These are phyloP conservation scores for Nemania serpens DNA, from an alignment of 2,329 filamentous ascomycete species.

Conservation along the genomic window DNA sequence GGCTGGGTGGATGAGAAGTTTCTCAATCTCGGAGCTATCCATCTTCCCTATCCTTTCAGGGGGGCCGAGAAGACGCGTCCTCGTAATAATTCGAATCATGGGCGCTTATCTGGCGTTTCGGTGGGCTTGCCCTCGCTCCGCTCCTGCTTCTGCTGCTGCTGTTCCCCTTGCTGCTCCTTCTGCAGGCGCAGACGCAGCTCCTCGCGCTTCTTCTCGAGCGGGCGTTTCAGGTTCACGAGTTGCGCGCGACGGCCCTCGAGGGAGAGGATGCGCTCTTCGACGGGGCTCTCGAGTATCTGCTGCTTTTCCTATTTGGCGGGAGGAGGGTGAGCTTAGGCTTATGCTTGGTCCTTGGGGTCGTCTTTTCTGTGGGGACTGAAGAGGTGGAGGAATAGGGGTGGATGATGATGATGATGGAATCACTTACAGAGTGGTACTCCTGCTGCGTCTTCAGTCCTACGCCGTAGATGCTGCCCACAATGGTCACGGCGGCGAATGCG, in stretches of 20 bases:
- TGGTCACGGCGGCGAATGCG: conserved; percentile 52
- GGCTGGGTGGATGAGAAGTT: too few species aligned
- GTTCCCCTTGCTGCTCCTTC: conserved; percentile 37
- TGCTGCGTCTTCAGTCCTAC: conserved; percentile 55
- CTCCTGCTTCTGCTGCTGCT: background rate
- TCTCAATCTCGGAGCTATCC: too few species aligned
- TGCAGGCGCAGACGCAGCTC: conserved; percentile 47
- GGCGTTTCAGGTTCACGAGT: conserved; percentile 46
- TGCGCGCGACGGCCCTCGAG: conserved; percentile 49
- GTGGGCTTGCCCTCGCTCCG: background rate
- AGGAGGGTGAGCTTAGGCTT: background rate
- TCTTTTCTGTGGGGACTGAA: too few species aligned
- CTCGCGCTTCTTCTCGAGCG: conserved; percentile 50
- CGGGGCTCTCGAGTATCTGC: conserved; percentile 45
- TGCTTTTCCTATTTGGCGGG: conserved; percentile 38
- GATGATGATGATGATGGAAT: background rate
- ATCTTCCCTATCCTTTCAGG: too few species aligned
- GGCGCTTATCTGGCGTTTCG: too few species aligned
- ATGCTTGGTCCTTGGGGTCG: too few species aligned
- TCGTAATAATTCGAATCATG: too few species aligned
- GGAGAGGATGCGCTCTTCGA: conserved; percentile 51
- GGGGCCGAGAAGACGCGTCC: too few species aligned
- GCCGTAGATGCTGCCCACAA: conserved; percentile 54
- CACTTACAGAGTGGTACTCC: conserved; percentile 50
- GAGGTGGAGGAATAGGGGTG: too few species aligned